Evolutionary conservation across 2,329 filamentous ascomycete genomes (phyloP).

Genomic region (Talaromyces albobiverticillius): DNA sequence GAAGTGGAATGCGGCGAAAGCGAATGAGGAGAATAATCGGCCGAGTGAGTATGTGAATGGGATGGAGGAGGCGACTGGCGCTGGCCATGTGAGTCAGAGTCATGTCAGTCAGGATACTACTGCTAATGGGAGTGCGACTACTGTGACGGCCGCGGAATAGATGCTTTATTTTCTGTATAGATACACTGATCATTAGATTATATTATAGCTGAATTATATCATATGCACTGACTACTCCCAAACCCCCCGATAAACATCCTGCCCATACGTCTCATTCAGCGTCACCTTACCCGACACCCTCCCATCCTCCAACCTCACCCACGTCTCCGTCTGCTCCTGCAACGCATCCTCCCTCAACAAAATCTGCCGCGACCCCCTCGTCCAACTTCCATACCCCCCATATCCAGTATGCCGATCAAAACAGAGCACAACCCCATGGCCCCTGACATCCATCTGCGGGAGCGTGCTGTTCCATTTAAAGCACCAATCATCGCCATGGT

Average conservation of each 20-base stretch:
- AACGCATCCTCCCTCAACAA: conserved; percentile 46
- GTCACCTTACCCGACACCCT: conserved; percentile 50
- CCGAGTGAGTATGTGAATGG: conserved; percentile 11
- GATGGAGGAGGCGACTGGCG: conserved; percentile 11
- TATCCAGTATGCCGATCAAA: conserved; percentile 67
- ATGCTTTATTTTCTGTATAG: too few relatives aligned
- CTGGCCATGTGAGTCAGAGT: too few relatives aligned
- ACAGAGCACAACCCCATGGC: conserved; percentile 50
- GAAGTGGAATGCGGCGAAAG: conserved; percentile 16
- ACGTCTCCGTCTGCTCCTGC: conserved; percentile 51
- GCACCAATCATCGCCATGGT: conserved; percentile 62
- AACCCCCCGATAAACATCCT: conserved; percentile 49
- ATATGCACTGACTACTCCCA: too few relatives aligned
- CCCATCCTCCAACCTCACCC: conserved; percentile 60
- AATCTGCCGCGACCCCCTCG: conserved; percentile 59
- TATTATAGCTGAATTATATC: too few relatives aligned
- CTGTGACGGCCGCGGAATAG: too few relatives aligned
- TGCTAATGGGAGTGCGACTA: too few relatives aligned
- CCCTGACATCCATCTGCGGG: conserved; percentile 30
- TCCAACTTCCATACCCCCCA: conserved; percentile 66
- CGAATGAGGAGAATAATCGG: conserved; percentile 16
- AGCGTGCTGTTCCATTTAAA: conserved; percentile 37
- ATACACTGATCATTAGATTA: too few relatives aligned
- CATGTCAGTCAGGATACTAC: too few relatives aligned
- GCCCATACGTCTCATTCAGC: conserved; percentile 60